These are phyloP conservation scores for Pseudogymnoascus sp. DNA, from an alignment of 2,329 filamentous ascomycete species.

Conservation along the genomic window DNA sequence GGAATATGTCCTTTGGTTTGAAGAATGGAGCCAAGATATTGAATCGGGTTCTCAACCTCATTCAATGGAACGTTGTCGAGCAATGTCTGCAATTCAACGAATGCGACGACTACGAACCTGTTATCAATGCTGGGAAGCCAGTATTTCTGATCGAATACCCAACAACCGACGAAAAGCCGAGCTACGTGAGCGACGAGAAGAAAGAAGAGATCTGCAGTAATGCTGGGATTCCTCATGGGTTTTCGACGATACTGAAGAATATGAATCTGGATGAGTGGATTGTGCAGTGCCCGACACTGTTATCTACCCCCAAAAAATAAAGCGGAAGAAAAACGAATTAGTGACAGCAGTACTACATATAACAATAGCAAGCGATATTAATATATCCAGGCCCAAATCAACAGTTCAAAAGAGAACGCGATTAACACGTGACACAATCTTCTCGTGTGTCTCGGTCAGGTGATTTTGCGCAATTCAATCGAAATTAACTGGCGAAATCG, in stretches of 20 bases:
- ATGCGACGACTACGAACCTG: constrained; percentile 49
- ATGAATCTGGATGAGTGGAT: constrained; percentile 5
- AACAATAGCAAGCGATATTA: background rate
- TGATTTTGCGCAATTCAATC: background rate
- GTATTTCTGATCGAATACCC: constrained; percentile 69
- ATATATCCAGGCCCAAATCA: background rate
- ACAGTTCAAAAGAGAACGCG: background rate
- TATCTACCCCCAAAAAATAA: background rate
- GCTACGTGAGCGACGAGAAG: background rate
- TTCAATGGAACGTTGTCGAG: constrained; percentile 33
- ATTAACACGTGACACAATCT: background rate
- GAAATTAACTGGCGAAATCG: background rate
- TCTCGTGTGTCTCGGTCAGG: background rate
- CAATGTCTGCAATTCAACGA: constrained; percentile 55
- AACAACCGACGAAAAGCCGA: constrained; percentile 22
- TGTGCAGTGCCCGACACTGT: background rate
- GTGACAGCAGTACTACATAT: background rate
- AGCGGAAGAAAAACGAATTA: background rate
- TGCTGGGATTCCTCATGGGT: background rate
- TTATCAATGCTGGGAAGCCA: constrained; percentile 53
- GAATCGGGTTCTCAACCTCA: background rate
- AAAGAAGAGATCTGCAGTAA: background rate
- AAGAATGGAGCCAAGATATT: constrained; percentile 50
- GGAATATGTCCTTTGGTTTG: constrained; percentile 55
- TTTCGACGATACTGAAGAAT: constrained; percentile 7